These are phyloP conservation scores for Neonectria ditissima DNA, from an alignment of 2,329 filamentous ascomycete species.

Conservation along the genomic window DNA sequence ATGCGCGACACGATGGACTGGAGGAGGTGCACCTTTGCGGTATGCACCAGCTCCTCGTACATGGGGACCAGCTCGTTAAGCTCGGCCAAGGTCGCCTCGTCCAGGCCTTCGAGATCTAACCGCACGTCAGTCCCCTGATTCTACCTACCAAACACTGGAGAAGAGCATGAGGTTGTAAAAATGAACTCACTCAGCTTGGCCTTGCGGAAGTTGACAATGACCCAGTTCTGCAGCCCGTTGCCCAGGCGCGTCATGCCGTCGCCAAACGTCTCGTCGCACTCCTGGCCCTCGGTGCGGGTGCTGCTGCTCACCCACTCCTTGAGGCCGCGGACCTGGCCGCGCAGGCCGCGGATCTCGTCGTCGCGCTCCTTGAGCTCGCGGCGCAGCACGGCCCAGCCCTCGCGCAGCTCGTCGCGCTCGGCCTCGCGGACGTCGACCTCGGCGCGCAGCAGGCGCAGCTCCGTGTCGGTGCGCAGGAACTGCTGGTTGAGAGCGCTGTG, in stretches of 20 bases:
- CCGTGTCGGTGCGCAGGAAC: conserved; percentile 63
- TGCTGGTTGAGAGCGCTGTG: conserved; percentile 65
- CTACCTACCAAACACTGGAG: too few relatives aligned
- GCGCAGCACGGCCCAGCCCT: conserved; percentile 61
- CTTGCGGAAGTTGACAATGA: conserved; percentile 75
- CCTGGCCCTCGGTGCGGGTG: conserved; percentile 70
- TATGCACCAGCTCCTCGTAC: conserved; percentile 65
- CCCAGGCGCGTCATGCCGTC: conserved; percentile 71
- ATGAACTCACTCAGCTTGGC: conserved; percentile 65
- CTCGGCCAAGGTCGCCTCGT: conserved; percentile 56
- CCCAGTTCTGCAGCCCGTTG: conserved; percentile 80
- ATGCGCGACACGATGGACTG: conserved; percentile 72
- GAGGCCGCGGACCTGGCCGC: conserved; percentile 72
- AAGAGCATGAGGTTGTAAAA: neutral
- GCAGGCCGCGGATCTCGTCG: conserved; percentile 65
- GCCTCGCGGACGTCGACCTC: conserved; percentile 62
- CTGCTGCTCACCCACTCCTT: conserved; percentile 79
- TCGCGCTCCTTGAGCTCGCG: conserved; percentile 63
- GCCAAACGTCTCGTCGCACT: conserved; percentile 74
- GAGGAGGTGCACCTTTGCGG: conserved; percentile 70
- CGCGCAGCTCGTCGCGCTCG: conserved; percentile 62
- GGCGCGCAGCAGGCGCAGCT: conserved; percentile 62
- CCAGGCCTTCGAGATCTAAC: conserved; percentile 58
- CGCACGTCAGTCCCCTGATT: neutral
- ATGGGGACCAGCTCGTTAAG: conserved; percentile 65